Conservation (phyloP, 2,329 filamentous ascomycete genomes). For the Leptoxyphium fumago region DNA sequence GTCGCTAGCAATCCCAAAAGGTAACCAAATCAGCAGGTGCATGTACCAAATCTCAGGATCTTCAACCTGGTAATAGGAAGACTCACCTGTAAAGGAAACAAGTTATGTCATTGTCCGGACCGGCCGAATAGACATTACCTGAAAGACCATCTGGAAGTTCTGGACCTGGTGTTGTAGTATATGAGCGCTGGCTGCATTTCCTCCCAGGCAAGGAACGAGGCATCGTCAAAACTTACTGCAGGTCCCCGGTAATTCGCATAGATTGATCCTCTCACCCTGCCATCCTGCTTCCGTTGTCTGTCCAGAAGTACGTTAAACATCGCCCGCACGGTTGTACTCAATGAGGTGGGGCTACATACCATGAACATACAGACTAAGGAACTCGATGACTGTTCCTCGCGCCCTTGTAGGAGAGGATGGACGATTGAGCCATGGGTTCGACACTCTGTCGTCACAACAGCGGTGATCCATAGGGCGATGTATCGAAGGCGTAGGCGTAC, state of each 20-base stretch:
- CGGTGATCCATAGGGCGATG: too few species aligned
- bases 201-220: background rate
- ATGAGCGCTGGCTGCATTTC: background rate
- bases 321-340: too few species aligned
- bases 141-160: slow-evolving; percentile 3
- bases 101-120: slow-evolving; percentile 5
- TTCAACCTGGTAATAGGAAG: background rate
- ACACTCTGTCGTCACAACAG: too few species aligned
- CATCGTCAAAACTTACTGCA: slow-evolving; percentile 3
- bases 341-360: background rate
- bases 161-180: background rate
- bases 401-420: too few species aligned
- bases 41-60: background rate
- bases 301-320: slow-evolving; percentile 4
- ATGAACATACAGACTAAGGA: background rate
- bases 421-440: too few species aligned
- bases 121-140: slow-evolving; percentile 8
- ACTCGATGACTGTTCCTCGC: background rate
- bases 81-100: slow-evolving; percentile 8
- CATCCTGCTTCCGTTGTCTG: slow-evolving; percentile 7
- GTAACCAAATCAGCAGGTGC: background rate
- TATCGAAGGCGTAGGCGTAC: too few species aligned
- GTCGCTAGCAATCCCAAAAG: background rate
- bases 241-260: slow-evolving; percentile 3
- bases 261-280: slow-evolving; percentile 5